Base-by-base conservation (phyloP, 495 filamentous ascomycete species). In the Podospora conica region DNA sequence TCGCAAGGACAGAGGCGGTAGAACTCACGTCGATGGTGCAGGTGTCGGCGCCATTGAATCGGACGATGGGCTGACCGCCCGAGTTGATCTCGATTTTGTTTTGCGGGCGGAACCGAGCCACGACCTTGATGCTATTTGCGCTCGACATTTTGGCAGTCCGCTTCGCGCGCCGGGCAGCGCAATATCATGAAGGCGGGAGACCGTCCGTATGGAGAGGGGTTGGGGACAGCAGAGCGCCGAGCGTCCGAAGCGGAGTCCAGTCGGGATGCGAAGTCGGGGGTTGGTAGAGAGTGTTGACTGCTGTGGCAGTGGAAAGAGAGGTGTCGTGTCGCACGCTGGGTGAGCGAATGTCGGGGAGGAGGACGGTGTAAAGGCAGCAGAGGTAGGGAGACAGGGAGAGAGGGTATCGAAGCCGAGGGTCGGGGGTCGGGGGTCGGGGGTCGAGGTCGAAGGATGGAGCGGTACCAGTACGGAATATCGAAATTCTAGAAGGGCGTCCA, bases 71-170 rank as follows among this genome's bases (percentile, higher is more conserved):
- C 78, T 94, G 86, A 77, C 96, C 95, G 69, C 95, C 96, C 65
- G 88, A 91, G 65, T 88, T 83, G 70, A 95, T 83, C 80, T 98
- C 95, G 69, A 92, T 82, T 76, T 91, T 92, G 81, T 98, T 98
- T 77, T 96, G 94, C 68, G 95, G 95, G 68, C 95, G 89, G 80
- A 98, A 98, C 71, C 95, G 91, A 79, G 93, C 95, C 77, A 98
- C 93, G 74, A 98, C 95, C 81, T 84, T 85, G 81, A 85, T 86
- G 68, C 81, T 86, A 75, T 85, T 86, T 74, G 79, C 78, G 74
- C 77, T 75, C 55, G 80, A 79, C 81, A 83, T 83, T 71, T 65
- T 75, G 78, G 70, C 69, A 69, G 66, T 72, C 70, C 70, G 69
- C 68, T 75, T 70, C 67, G 65, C 61, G 76, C 71, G 71, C 73